Evolutionary conservation across 805 yeast genomes (phyloP).

Genomic region (Candida sphagnicola): DNA sequence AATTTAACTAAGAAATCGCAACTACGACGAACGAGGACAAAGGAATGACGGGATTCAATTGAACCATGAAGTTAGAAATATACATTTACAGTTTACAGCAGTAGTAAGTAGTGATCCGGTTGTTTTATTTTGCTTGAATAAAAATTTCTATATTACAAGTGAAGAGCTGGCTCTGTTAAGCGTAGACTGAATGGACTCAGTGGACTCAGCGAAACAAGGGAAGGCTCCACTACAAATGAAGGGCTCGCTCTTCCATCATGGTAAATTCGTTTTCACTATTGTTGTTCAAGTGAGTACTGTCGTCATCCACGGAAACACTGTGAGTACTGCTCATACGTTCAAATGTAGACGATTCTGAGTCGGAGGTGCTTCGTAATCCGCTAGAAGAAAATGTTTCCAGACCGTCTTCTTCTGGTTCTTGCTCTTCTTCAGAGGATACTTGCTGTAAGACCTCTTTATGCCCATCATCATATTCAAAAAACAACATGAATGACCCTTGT

Average conservation of each 20-base stretch:
- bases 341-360: not conserved
- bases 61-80: too few relatives aligned
- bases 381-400: constrained; percentile 1
- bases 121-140: not conserved
- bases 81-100: too few relatives aligned
- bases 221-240: not conserved
- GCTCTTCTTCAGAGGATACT: constrained; percentile 16
- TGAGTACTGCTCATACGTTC: too few relatives aligned
- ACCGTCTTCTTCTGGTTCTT: constrained; percentile 9
- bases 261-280: not conserved
- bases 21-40: too few relatives aligned
- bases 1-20: too few relatives aligned
- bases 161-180: too few relatives aligned
- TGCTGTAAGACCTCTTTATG: constrained; percentile 17
- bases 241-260: constrained; percentile 1
- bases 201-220: too few relatives aligned
- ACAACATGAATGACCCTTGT: constrained; percentile 90
- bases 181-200: too few relatives aligned
- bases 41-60: too few relatives aligned
- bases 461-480: constrained; percentile 59
- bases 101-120: too few relatives aligned
- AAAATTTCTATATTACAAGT: not conserved
- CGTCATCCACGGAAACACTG: not conserved
- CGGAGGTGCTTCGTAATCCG: not conserved
- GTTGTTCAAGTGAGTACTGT: too few relatives aligned